phyloP scores from a whole-genome alignment of 805 yeast species.

The Vanderwaltozyma tropicalis region DNA sequence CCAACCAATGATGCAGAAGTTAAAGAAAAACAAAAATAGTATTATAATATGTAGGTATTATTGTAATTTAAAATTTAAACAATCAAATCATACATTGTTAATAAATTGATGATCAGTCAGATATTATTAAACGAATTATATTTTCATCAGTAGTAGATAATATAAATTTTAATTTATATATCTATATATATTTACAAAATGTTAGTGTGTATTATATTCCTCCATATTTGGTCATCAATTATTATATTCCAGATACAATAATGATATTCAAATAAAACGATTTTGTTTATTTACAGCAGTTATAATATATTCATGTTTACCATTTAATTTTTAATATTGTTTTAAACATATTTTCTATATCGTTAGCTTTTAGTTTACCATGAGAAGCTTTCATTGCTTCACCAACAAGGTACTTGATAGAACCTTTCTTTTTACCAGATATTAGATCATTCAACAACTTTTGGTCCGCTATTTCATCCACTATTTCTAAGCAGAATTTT shows the following conservation, averaged over 20 bases:
- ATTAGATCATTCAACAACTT: conserved; percentile 48
- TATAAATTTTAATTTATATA: too few relatives aligned
- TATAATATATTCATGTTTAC: conserved; percentile 1
- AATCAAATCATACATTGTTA: too few relatives aligned
- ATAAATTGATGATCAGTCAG: too few relatives aligned
- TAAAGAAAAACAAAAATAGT: conserved; percentile 29
- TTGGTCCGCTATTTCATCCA: conserved; percentile 32
- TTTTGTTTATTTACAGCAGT: not conserved
- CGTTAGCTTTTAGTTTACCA: conserved; percentile 39
- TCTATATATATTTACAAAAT: not conserved
- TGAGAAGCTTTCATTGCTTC: conserved; percentile 71
- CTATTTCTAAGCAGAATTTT: conserved; percentile 36
- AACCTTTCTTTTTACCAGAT: conserved; percentile 47
- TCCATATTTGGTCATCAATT: too few relatives aligned
- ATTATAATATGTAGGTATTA: too few relatives aligned
- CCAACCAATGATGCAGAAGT: conserved; percentile 81
- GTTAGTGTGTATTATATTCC: too few relatives aligned
- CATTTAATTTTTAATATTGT: conserved; percentile 14
- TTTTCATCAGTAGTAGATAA: too few relatives aligned
- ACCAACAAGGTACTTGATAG: conserved; percentile 74
- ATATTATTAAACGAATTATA: too few relatives aligned
- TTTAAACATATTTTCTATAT: conserved; percentile 30
- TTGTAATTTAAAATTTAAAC: too few relatives aligned
- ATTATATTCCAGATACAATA: too few relatives aligned
- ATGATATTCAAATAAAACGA: too few relatives aligned